phyloP scores from a whole-genome alignment of 164 flowering plant genomes.

The Magnolia kwangsiensis region DNA sequence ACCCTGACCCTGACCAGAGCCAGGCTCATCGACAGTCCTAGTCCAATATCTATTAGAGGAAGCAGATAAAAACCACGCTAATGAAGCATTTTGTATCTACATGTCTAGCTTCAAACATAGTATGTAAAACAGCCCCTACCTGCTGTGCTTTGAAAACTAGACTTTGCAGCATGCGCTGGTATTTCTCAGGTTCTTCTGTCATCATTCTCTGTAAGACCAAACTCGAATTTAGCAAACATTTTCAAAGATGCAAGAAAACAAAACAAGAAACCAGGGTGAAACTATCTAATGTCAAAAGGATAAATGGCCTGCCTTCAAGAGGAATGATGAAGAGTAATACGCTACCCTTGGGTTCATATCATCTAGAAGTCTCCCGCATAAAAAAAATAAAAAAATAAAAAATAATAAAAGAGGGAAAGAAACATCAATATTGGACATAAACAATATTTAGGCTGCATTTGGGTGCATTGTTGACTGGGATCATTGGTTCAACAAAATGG shows the following conservation, averaged over 20 bases:
- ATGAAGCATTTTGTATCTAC: background rate
- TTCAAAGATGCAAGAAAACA: constrained; percentile 4
- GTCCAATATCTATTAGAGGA: background rate
- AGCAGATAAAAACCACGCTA: background rate
- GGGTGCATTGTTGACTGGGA: too few species aligned
- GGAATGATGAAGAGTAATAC: constrained; percentile 90
- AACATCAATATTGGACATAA: too few species aligned
- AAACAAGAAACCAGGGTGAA: background rate
- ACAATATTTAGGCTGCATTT: too few species aligned
- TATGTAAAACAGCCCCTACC: constrained; percentile 34
- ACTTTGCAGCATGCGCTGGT: constrained; percentile 82
- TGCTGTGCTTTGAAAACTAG: constrained; percentile 94
- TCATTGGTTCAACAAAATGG: too few species aligned
- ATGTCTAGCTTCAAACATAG: too few species aligned
- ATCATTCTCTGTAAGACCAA: constrained; percentile 79
- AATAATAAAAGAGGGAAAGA: too few species aligned
- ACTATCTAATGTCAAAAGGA: background rate
- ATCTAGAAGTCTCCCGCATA: constrained; percentile 79
- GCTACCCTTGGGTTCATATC: constrained; percentile 98
- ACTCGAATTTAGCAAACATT: constrained; percentile 8
- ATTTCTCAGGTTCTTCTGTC: constrained; percentile 91
- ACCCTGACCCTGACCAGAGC: too few species aligned
- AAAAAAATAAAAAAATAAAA: background rate
- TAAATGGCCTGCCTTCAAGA: constrained; percentile 68
- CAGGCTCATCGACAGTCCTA: background rate